Evolutionary conservation across 352 stramenopile species (phyloP).

Genomic region (Phytophthora colocasiae): DNA sequence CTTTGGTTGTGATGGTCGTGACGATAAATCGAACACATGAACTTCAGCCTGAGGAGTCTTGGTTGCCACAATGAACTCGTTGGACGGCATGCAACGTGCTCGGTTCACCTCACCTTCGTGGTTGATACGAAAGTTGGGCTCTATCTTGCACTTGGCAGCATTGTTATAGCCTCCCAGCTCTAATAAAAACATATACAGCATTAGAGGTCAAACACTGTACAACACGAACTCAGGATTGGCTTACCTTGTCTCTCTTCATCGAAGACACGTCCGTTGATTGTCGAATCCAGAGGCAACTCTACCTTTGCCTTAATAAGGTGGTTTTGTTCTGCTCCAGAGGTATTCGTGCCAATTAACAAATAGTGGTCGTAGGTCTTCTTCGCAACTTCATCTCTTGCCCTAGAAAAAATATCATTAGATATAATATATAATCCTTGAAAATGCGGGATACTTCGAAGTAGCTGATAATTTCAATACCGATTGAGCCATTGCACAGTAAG

Average conservation of each 20-base stretch:
- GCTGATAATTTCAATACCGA: too few species aligned
- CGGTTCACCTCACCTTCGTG: constrained; percentile 99
- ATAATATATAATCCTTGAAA: too few species aligned
- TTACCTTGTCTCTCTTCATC: constrained; percentile 92
- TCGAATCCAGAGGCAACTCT: constrained; percentile 92
- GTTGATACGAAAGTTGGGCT: constrained; percentile 96
- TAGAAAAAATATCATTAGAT: too few species aligned
- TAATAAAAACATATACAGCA: constrained; percentile 1
- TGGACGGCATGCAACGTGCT: constrained; percentile 97
- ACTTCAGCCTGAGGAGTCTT: constrained; percentile 95
- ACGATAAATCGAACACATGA: constrained; percentile 97
- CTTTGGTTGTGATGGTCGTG: constrained; percentile 93
- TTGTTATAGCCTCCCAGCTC: constrained; percentile 79
- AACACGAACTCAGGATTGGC: too few species aligned
- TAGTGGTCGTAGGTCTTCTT: constrained; percentile 91
- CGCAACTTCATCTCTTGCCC: too few species aligned
- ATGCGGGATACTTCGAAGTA: too few species aligned
- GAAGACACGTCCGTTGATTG: constrained; percentile 94
- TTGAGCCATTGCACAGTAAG: constrained; percentile 98
- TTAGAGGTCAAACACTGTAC: background rate
- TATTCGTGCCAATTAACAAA: constrained; percentile 98
- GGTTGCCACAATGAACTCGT: constrained; percentile 98
- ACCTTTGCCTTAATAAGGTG: constrained; percentile 92
- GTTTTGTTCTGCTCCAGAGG: constrained; percentile 91
- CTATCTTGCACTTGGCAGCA: constrained; percentile 91